Evolutionary conservation across 345 rosid species (phyloP).

Genomic region (Toxicodendron radicans): DNA sequence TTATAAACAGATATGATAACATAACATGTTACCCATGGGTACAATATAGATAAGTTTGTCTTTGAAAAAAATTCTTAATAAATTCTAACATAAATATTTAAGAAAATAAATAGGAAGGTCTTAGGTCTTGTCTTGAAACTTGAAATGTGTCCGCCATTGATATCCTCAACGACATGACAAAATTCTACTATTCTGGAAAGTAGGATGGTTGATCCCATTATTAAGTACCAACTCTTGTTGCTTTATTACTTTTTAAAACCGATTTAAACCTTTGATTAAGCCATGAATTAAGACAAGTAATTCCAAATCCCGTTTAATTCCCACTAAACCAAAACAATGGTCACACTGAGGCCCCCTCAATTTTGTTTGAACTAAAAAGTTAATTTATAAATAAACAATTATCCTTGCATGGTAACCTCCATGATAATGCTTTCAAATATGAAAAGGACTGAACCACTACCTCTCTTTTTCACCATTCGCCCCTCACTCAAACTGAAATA

Average conservation of each 20-base stretch:
- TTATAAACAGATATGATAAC: no score
- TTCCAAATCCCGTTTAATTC: background rate
- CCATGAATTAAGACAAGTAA: slow-evolving; percentile 19
- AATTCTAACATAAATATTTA: no score
- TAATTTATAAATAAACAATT: background rate
- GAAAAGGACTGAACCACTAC: slow-evolving; percentile 23
- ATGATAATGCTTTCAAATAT: slow-evolving; percentile 7
- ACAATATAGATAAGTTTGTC: no score
- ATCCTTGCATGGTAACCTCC: background rate
- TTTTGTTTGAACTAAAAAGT: no score
- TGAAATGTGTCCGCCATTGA: no score
- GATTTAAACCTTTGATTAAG: slow-evolving; percentile 24
- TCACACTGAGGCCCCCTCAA: no score
- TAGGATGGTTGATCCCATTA: background rate
- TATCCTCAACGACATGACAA: background rate
- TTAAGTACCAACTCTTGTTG: background rate
- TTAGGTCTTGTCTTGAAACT: no score
- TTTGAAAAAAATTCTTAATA: no score
- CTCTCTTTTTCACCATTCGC: slow-evolving; percentile 6
- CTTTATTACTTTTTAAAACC: slow-evolving; percentile 3
- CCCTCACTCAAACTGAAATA: background rate
- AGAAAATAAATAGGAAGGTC: no score
- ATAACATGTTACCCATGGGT: no score
- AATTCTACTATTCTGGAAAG: background rate
- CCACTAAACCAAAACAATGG: background rate